These are phyloP conservation scores for Candolleomyces eurysporus DNA, from an alignment of 768 basidiomycete species.

Conservation along the genomic window DNA sequence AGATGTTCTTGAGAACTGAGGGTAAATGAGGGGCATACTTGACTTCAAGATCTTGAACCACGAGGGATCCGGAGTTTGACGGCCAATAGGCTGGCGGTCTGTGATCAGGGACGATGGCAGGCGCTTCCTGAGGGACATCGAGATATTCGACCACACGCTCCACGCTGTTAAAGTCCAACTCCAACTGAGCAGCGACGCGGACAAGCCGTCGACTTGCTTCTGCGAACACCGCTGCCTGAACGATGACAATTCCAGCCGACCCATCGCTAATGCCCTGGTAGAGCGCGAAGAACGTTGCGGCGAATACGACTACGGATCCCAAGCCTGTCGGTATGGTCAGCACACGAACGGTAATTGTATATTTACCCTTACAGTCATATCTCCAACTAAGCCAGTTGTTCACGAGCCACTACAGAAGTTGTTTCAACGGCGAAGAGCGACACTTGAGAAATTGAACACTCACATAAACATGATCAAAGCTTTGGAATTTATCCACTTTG, in stretches of 20 bases:
- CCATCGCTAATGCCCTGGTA: slow-evolving; percentile 56
- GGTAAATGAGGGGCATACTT: slow-evolving; percentile 64
- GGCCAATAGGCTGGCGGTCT: slow-evolving; percentile 78
- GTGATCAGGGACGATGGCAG: slow-evolving; percentile 50
- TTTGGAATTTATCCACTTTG: slow-evolving; percentile 66
- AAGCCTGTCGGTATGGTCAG: slow-evolving; percentile 38
- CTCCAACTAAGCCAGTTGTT: slow-evolving; percentile 70
- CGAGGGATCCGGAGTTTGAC: slow-evolving; percentile 52
- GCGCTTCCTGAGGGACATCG: slow-evolving; percentile 65
- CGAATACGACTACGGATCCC: slow-evolving; percentile 68
- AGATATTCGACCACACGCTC: slow-evolving; percentile 74
- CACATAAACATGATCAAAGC: slow-evolving; percentile 70
- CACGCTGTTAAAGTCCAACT: slow-evolving; percentile 73
- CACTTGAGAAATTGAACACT: slow-evolving; percentile 24
- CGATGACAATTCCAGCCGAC: slow-evolving; percentile 67
- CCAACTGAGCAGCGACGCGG: slow-evolving; percentile 66
- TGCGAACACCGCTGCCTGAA: slow-evolving; percentile 67
- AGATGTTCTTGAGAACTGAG: slow-evolving; percentile 53
- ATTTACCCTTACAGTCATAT: slow-evolving; percentile 57
- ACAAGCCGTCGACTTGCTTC: slow-evolving; percentile 67
- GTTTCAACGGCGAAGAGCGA: not conserved
- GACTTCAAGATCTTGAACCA: slow-evolving; percentile 58
- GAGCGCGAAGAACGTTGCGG: slow-evolving; percentile 68
- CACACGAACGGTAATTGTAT: not conserved
- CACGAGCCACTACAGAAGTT: slow-evolving; percentile 55